Evolutionary conservation across 2,329 filamentous ascomycete genomes (phyloP), one percentile per base, ranked within the genome.

Genomic region (Cordyceps cateniannulata): DNA sequence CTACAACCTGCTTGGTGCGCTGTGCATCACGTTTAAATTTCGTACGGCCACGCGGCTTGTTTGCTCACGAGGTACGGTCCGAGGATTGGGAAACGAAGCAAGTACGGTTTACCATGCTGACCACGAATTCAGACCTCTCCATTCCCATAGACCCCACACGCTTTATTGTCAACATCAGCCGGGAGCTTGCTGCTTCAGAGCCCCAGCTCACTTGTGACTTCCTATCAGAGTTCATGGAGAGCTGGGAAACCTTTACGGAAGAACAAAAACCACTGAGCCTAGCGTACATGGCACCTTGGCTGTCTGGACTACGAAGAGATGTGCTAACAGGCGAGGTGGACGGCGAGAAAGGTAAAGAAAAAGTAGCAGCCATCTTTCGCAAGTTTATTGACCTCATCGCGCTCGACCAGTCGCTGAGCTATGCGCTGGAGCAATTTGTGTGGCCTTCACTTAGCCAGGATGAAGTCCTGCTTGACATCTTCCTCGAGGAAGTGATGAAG

Each of bases 181-280:
- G 81, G 66, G 81, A 84, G 63, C 75, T 89, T 18, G 85, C 86
- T 9, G 72, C 76, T 32, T 80, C 85, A 22, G 86, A 89, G 67
- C 84, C 86, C 24, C 85, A 88, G 65, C 77, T 89, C 8, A 89
- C 86, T 0, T 81, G 80, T 8, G 86, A 89, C 67, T 89, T 89
- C 66, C 68, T 89, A 44, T 88, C 86, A n/a, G 86, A 89, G 66
- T 89, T 89, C 68, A 89, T 89, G 62, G 84, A 88, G 25, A 85
- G 86, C 20, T 89, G 86, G 86, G 85, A 87, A 65, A 87, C 85
- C 66, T 86, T 88, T 66, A 81, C 84, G 1, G 82, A 86, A 38
- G 83, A 87, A 60, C 86, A 89, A 68, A 85, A 86, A 65, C 84
- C 85, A 1, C 69, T 89, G 25, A 87, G 85, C 65, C 76, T 89